phyloP scores from a whole-genome alignment of 805 yeast species.

The Metschnikowia arizonensis region DNA sequence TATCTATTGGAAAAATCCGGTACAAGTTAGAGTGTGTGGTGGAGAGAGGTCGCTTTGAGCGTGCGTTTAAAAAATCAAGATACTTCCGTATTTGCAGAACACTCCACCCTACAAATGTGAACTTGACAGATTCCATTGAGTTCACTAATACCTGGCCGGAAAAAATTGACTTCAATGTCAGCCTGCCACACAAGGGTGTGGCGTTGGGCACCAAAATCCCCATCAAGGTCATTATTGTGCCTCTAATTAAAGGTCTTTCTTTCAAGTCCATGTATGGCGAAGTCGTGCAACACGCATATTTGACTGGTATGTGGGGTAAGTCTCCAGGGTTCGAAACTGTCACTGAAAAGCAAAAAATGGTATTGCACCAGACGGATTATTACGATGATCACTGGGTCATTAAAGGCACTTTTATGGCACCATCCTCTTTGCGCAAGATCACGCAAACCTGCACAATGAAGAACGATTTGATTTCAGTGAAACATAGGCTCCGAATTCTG shows the following conservation, averaged over 20 bases:
- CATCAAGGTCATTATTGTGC: slow-evolving; percentile 42
- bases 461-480: slow-evolving; percentile 40
- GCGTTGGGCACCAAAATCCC: slow-evolving; percentile 46
- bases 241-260: slow-evolving; percentile 43
- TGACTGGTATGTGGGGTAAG: slow-evolving; percentile 28
- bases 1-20: slow-evolving; percentile 38
- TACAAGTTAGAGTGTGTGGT: slow-evolving; percentile 42
- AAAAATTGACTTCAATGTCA: slow-evolving; percentile 48
- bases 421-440: slow-evolving; percentile 35
- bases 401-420: slow-evolving; percentile 38
- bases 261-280: slow-evolving; percentile 32
- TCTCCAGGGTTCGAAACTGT: slow-evolving; percentile 41
- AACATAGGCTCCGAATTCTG: slow-evolving; percentile 43
- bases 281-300: slow-evolving; percentile 36
- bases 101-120: slow-evolving; percentile 36
- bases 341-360: slow-evolving; percentile 24
- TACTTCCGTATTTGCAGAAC: slow-evolving; percentile 45
- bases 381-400: slow-evolving; percentile 44
- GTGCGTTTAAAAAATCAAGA: slow-evolving; percentile 29
- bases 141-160: slow-evolving; percentile 51
- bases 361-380: slow-evolving; percentile 18
- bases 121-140: slow-evolving; percentile 41
- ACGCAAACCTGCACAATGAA: slow-evolving; percentile 43
- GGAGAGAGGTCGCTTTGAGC: slow-evolving; percentile 43
- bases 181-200: slow-evolving; percentile 40